Base-by-base conservation (phyloP, 768 basidiomycete genomes). In the Trametopsis cervina region DNA sequence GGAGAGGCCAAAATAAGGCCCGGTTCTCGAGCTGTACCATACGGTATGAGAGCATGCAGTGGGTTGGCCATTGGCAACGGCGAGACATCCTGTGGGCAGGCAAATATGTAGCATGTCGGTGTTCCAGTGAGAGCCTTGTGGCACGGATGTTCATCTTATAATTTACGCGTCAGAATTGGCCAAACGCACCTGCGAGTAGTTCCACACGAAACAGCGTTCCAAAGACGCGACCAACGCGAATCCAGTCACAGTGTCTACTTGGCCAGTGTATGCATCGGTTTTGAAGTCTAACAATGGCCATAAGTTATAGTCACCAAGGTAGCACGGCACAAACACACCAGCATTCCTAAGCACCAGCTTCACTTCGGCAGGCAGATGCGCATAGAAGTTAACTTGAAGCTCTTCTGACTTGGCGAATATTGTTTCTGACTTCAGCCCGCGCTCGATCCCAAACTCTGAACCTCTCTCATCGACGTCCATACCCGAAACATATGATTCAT, bases 131-230 rank as follows among this genome's bases (percentile, higher is more conserved):
- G 70, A 1, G 81, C 77, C 71, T 81, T 33, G 29, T 15, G 15
- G 15, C 29, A 33, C 29, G 29, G 15, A 7, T 15, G 7, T 7
- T 33, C 29, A 15, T 7, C 15, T 7, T 33, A 7, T 33, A 15
- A 33, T 33, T 33, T 15, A 33, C 29, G 29, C 29, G 29, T 15
- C 15, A 15, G 7, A 15, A 33, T 29, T 4, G 3, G 18, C 33
- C 24, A 42, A 25, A 60, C 67, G 46, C 53, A 77, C 82, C 64
- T 85, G 81, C 37, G 81, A 75, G 67, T 89, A 83, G 52, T 86
- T 83, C 87, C 87, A 90, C 40, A 89, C 83, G 64, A 86, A 89
- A 62, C 85, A 89, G 7, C 84, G 86, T 57, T 78, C 76, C 5
- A 70, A 66, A 21, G 87, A 88, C 15, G 79, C 77, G 20, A 88